phyloP scores from a whole-genome alignment of 2,329 filamentous ascomycete genomes.

The Ampelomyces quisqualis region DNA sequence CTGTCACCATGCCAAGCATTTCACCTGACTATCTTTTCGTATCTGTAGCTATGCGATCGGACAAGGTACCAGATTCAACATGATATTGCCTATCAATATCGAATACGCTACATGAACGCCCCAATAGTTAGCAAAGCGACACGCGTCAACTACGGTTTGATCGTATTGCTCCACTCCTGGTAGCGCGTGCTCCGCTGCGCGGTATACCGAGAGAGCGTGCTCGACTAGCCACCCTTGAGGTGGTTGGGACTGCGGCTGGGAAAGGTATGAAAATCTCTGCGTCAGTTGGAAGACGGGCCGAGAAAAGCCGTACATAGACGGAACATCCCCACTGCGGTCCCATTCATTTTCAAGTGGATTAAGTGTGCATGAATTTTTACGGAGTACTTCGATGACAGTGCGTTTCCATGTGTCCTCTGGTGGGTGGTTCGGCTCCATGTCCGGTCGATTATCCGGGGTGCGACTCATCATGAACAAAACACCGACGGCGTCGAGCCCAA shows the following conservation, averaged over 20 bases:
- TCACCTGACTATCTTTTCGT: not conserved
- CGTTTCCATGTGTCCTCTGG: no score
- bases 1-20: constrained; percentile 15
- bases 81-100: constrained; percentile 11
- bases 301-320: constrained; percentile 11
- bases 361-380: no score
- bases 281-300: constrained; percentile 19
- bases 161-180: constrained; percentile 6
- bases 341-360: no score
- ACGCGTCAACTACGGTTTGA: constrained; percentile 21
- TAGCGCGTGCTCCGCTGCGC: constrained; percentile 13
- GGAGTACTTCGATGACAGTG: no score
- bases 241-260: constrained; percentile 17
- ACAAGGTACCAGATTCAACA: constrained; percentile 19
- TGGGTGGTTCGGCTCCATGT: not conserved
- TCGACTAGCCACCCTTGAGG: constrained; percentile 16
- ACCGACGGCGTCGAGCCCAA: not conserved
- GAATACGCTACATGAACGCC: constrained; percentile 11
- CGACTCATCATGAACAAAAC: not conserved
- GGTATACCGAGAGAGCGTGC: constrained; percentile 18
- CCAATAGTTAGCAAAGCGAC: constrained; percentile 7
- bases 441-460: not conserved
- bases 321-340: not conserved
- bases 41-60: constrained; percentile 9
- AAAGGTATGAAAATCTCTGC: constrained; percentile 27